Base-by-base conservation (phyloP, 2,329 filamentous ascomycete species). In the Cladosporium colombiae region DNA sequence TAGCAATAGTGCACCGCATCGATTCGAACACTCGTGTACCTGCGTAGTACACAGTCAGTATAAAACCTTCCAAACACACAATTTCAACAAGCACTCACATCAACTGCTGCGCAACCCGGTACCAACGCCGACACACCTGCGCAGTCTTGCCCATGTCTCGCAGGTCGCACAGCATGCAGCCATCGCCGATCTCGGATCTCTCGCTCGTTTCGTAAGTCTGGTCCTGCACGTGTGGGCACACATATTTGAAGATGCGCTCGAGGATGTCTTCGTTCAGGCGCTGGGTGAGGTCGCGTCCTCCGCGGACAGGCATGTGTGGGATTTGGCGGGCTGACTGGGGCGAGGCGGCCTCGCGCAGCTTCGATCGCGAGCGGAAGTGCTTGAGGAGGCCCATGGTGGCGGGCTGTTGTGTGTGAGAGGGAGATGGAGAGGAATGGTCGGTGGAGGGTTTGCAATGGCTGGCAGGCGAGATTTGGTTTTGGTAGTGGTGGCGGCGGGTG, bases 1-100 rank as follows among this genome's bases (percentile, higher is more conserved):
- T 91, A 88, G 82, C 94, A 98, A 80, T 97, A 97, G 79, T 98
- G 94, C 35, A 97, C 93, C 21, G 91, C 87, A 76, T 98, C 94
- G 76, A 98, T 95, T 67, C 93, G 91, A 70, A 98, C 89, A 81
- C 92, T 93, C 73, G 89, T 89, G 49, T 65, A 65, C 25, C 61
- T 63, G 61, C 31, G 14, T 10, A 27, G 3, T 40, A 8, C 1
- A 44, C 21, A 27, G 50, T 63, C 37, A 63, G 61, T 23, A 55
- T 6, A n/a, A 10, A 5, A 16, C 3, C 35, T 44, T 10, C 16
- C 29, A 27, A 37, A 10, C 5, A 33, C 1, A 14, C 16, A 33
- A 33, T 14, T 29, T 16, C 85, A 90, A 11, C 18, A 18, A 25
- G 78, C 83, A 96, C 61, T 46, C 29, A 63, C 91, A 89, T 80